phyloP scores from a whole-genome alignment of 768 basidiomycete genomes.

The Boletellus ananas region DNA sequence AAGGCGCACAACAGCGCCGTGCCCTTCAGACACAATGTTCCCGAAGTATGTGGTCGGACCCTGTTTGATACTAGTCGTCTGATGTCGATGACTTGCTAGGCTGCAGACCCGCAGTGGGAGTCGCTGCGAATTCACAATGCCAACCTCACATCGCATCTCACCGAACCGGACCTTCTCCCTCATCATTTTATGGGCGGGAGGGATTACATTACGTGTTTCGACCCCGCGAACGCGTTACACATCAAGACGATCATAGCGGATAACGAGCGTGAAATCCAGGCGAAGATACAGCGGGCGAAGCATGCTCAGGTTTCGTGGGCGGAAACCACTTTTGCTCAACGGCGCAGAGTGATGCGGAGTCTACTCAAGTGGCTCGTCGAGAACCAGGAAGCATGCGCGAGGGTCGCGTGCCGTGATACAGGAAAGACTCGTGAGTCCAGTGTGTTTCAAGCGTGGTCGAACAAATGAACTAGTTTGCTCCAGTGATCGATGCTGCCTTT shows the following conservation, averaged over 20 bases:
- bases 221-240: conserved; percentile 85
- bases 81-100: conserved; percentile 36
- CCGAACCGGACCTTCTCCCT: conserved; percentile 52
- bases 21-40: conserved; percentile 55
- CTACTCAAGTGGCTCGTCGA: conserved; percentile 90
- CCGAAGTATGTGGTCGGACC: conserved; percentile 44
- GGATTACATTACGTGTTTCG: conserved; percentile 85
- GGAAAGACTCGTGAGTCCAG: conserved; percentile 82
- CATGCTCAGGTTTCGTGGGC: conserved; percentile 73
- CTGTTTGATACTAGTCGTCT: conserved; percentile 5
- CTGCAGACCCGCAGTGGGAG: conserved; percentile 56
- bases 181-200: conserved; percentile 41
- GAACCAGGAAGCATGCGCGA: conserved; percentile 82
- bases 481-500: conserved; percentile 90
- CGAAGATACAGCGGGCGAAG: conserved; percentile 65
- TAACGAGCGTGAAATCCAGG: conserved; percentile 61
- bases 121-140: conserved; percentile 54
- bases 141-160: conserved; percentile 61
- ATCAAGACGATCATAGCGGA: conserved; percentile 77
- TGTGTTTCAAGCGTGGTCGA: background rate
- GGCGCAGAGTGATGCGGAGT: conserved; percentile 81
- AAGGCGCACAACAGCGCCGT: conserved; percentile 71
- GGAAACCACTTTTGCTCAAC: conserved; percentile 68
- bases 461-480: conserved; percentile 3
- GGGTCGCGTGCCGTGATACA: conserved; percentile 88